Evolutionary conservation across 345 rosid species (phyloP).

Genomic region (Salix exigua): DNA sequence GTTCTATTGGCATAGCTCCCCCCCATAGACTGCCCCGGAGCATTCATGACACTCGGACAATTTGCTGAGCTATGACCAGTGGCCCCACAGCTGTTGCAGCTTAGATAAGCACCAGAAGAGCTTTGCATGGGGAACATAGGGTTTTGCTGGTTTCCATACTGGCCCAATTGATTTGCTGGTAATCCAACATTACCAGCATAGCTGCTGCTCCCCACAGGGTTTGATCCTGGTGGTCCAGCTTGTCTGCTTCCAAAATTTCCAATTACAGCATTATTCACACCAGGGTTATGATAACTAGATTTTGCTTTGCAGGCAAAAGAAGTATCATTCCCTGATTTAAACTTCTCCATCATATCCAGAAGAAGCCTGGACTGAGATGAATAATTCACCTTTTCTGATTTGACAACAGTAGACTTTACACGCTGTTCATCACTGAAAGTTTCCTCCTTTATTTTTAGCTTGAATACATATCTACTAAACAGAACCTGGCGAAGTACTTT

Average conservation of each 20-base stretch:
- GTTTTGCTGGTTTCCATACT: constrained; percentile 42
- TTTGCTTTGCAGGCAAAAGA: constrained; percentile 31
- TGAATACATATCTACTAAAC: constrained; percentile 61
- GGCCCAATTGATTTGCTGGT: constrained; percentile 43
- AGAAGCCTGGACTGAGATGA: constrained; percentile 57
- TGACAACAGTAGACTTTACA: constrained; percentile 73
- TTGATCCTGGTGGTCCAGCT: constrained; percentile 24
- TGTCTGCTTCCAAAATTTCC: constrained; percentile 36
- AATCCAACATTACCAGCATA: constrained; percentile 24
- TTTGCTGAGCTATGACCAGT: constrained; percentile 60
- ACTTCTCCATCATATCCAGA: constrained; percentile 55
- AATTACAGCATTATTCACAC: constrained; percentile 18
- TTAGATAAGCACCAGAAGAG: constrained; percentile 12
- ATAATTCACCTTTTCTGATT: constrained; percentile 63
- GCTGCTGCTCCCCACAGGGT: constrained; percentile 11
- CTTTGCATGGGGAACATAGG: constrained; percentile 24
- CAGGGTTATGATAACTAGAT: constrained; percentile 22
- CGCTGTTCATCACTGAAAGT: constrained; percentile 82
- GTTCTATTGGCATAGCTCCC: constrained; percentile 29
- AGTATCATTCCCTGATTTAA: constrained; percentile 36
- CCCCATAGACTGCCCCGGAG: constrained; percentile 39
- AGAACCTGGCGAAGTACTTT: constrained; percentile 59
- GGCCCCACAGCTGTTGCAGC: constrained; percentile 59
- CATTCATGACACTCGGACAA: constrained; percentile 65
- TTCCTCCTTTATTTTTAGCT: constrained; percentile 93